Base-by-base conservation (phyloP, 2,329 filamentous ascomycete genomes). In the Ceratocystis ficicola region DNA sequence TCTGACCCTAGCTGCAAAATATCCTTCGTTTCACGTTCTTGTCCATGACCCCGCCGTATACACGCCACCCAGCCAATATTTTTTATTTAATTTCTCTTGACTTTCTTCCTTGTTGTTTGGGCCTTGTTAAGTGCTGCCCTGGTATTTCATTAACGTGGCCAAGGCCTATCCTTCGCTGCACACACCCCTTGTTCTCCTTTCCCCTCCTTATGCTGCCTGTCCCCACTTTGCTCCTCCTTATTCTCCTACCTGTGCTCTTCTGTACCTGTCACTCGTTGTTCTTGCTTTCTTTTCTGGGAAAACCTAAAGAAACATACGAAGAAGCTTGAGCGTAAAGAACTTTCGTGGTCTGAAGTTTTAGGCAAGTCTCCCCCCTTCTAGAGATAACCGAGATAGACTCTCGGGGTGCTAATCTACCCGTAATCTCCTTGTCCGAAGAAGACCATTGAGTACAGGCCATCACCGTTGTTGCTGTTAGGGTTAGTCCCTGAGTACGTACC, bases 1-100 rank as follows among this genome's bases (percentile, higher is more conserved):
- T 36, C 52, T 59, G 28, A 17, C 17, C 28, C 52, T 59, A 25
- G 22, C 52, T 59, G 25, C 28, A 30, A n/a, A 32, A 30, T 59
- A 25, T 22, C 12, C 52, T n/a, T 25, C 52, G 52, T 59, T 59
- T 59, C 52, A 59, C 32, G 52, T 59, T 59, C 22, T 7, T 59
- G 52, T 59, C 22, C 52, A 59, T 7, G 52, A 7, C 28, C 52
- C 28, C 52, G 28, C 17, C 52, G 32, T 59, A 59, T 17, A 17
- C 28, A 30, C 32, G 52, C 25, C 22, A 8, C 20, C 28, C 7
- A 22, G 52, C 15, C 52, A 32, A 32, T 32, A 32, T 7, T 32
- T 32, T 57, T 57, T 32, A 28, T 57, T 57, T 32, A 17, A 17
- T 57, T 10, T 36, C 32, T 22, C 28, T 30, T 36, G n/a, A 30